Evolutionary conservation across 176 grass and related monocot species (phyloP).

Genomic region (Miscanthus lutarioriparius): DNA sequence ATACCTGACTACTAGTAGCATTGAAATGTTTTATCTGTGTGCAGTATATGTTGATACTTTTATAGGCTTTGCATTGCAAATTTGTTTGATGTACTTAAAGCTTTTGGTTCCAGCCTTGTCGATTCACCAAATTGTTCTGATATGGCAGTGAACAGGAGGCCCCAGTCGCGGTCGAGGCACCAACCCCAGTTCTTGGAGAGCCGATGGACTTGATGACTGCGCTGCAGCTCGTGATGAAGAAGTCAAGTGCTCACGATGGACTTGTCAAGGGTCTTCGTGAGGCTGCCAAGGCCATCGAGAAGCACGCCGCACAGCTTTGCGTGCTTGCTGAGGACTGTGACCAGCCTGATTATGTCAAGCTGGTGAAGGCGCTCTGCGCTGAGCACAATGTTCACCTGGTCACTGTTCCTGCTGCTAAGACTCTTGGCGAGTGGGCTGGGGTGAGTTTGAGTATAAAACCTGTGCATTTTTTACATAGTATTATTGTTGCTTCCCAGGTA

Average conservation of each 20-base stretch:
- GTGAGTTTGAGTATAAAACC: conserved; percentile 28
- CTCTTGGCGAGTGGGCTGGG: conserved; percentile 73
- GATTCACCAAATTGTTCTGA: neutral
- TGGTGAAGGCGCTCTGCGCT: conserved; percentile 36
- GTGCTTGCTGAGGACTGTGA: conserved; percentile 62
- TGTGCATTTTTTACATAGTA: neutral
- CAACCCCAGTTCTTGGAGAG: conserved; percentile 54
- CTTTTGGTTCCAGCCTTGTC: neutral
- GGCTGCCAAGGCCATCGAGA: conserved; percentile 64
- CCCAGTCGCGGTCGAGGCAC: conserved; percentile 28
- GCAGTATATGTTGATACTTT: neutral
- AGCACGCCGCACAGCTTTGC: conserved; percentile 66
- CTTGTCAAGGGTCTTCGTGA: conserved; percentile 59
- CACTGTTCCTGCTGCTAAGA: conserved; percentile 62
- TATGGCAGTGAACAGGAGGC: conserved; percentile 51
- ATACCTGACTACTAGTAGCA: neutral
- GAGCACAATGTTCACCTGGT: conserved; percentile 75
- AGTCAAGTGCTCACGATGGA: conserved; percentile 61
- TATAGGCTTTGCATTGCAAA: neutral
- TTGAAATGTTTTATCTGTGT: neutral
- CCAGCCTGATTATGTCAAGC: conserved; percentile 74
- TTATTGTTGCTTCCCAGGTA: neutral
- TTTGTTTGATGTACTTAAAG: neutral
- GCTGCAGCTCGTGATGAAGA: conserved; percentile 64
- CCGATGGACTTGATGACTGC: conserved; percentile 79